Evolutionary conservation across 495 filamentous ascomycete species (phyloP), one percentile per base, ranked within the genome.

Genomic region (Letharia columbiana): DNA sequence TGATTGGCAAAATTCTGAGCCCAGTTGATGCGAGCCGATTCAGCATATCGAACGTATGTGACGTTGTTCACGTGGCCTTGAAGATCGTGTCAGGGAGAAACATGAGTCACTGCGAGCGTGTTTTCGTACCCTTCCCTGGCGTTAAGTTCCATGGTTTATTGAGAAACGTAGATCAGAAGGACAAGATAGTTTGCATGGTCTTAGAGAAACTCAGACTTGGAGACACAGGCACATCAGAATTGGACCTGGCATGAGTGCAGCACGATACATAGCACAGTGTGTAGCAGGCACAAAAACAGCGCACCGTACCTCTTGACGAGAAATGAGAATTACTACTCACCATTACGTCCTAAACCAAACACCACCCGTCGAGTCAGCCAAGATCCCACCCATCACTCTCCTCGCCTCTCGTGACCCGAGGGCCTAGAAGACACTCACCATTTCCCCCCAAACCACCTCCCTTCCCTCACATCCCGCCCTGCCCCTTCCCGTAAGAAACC

Each of bases 1-100:
- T 88, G 77, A 13, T 78, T 79, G 31, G 85, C 90, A 67, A 91
- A 88, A 72, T 95, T 91, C 59, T 83, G 82, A 42, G 85, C 85
- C 89, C 91, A 96, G 72, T 91, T 91, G 57, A 93, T 83, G 45
- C 93, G 82, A 20, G 89, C 90, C 12, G 87, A 87, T 75, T 98
- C 93, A 50, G 91, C 91, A 74, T 91, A 96, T 66, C 89, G 83
- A 67, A 86, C 84, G 71, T 96, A 96, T 62, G 80, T 85, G 64
- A 94, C 87, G 69, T 96, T 96, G 74, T 96, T 96, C 35, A 96
- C 88, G 73, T 97, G 93, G 6, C 87, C 88, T 87, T 71, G 33
- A 57, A 37, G 50, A 52, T 60, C 39, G 59, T 67, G 64, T 72
- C 69, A 66, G 49, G 31, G 60, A 23, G 40, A 50, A 52, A 18